These are phyloP conservation scores for Diophrys appendiculata DNA, from an alignment of 73 alveolate species.

Conservation along the genomic window DNA sequence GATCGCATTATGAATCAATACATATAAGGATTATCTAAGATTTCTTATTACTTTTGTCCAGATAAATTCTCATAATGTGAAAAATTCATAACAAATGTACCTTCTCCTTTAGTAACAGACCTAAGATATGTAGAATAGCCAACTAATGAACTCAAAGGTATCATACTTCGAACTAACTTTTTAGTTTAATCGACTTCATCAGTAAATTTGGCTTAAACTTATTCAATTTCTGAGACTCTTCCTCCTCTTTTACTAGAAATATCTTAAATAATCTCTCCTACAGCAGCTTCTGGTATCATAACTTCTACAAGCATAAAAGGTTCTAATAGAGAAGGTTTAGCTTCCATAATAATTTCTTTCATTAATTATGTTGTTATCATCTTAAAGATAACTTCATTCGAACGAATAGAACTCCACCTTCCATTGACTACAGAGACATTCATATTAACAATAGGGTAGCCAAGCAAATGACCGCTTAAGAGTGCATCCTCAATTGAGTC, in stretches of 20 bases:
- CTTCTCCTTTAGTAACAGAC: conserved; percentile 64
- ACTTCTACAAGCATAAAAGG: conserved; percentile 69
- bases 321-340: conserved; percentile 39
- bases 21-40: conserved; percentile 40
- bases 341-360: conserved; percentile 44
- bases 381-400: conserved; percentile 51
- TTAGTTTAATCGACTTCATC: conserved; percentile 38
- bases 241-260: conserved; percentile 65
- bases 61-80: conserved; percentile 54
- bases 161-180: conserved; percentile 37
- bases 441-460: conserved; percentile 67
- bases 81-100: conserved; percentile 55
- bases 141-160: conserved; percentile 66
- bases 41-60: conserved; percentile 49
- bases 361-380: conserved; percentile 44
- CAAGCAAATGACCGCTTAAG: conserved; percentile 55
- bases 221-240: conserved; percentile 42
- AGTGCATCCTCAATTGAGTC: conserved; percentile 47
- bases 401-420: conserved; percentile 48
- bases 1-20: no score
- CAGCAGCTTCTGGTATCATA: conserved; percentile 50
- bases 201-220: conserved; percentile 41
- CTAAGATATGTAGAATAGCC: conserved; percentile 71
- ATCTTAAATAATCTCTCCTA: conserved; percentile 61
- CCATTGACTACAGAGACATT: conserved; percentile 64